These are phyloP conservation scores for Pseudisothecium myosuroides DNA, from an alignment of 225 moss, liverwort and hornwort genomes.

Conservation along the genomic window DNA sequence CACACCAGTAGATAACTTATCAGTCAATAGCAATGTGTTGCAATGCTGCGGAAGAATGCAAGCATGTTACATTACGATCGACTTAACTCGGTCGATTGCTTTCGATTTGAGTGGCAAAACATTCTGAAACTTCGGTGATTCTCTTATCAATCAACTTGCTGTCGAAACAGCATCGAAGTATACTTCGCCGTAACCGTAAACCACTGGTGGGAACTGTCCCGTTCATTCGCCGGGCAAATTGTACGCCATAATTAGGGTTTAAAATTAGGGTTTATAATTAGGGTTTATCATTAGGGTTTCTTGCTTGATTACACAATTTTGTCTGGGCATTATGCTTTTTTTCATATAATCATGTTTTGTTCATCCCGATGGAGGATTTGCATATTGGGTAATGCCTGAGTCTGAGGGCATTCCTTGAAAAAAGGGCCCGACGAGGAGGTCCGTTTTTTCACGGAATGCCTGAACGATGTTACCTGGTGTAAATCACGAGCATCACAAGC, in stretches of 20 bases:
- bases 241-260: neutral
- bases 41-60: neutral
- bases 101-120: neutral
- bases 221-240: rapidly evolving
- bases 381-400: too few relatives aligned
- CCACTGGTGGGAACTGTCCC: too few relatives aligned
- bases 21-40: neutral
- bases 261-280: too few relatives aligned
- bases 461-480: too few relatives aligned
- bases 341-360: neutral
- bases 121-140: neutral
- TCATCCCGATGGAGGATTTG: neutral
- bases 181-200: neutral
- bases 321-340: rapidly evolving
- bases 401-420: too few relatives aligned
- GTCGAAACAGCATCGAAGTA: neutral
- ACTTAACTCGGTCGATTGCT: neutral
- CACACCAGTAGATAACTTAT: neutral
- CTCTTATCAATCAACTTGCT: neutral
- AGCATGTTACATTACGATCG: neutral
- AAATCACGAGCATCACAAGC: too few relatives aligned
- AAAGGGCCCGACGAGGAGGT: too few relatives aligned
- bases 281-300: neutral
- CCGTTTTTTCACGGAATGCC: too few relatives aligned
- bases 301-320: neutral